Evolutionary conservation across 768 basidiomycete genomes (phyloP).

Genomic region (Termitomyces sp.): DNA sequence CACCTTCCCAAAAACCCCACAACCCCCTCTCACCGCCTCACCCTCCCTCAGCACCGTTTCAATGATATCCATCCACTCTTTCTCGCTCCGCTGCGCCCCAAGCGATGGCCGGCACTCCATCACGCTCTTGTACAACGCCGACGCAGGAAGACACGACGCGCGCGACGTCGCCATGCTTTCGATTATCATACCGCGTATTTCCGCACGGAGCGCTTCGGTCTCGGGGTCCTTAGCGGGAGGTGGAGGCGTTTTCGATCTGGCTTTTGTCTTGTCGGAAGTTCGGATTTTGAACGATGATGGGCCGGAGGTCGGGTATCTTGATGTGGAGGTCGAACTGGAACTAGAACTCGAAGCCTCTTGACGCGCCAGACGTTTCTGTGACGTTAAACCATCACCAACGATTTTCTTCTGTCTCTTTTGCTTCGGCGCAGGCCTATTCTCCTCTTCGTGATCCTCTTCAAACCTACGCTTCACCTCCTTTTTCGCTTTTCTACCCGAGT

Average conservation of each 20-base stretch:
- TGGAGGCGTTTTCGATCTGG: too few species aligned
- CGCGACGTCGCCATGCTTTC: constrained; percentile 69
- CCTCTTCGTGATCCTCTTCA: constrained; percentile 9
- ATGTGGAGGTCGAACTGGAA: background rate
- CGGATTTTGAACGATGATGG: background rate
- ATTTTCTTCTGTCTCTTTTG: constrained; percentile 19
- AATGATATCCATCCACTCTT: constrained; percentile 48
- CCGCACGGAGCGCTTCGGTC: constrained; percentile 16
- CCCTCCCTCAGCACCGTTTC: constrained; percentile 41
- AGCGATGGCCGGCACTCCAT: constrained; percentile 50
- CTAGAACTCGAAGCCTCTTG: background rate
- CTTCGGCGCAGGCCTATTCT: constrained; percentile 11
- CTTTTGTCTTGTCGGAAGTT: background rate
- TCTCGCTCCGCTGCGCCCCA: constrained; percentile 29
- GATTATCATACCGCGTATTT: constrained; percentile 62
- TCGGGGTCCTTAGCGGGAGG: background rate
- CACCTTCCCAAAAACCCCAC: constrained; percentile 69
- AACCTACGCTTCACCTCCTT: constrained; percentile 7
- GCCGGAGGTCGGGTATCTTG: background rate
- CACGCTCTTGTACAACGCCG: constrained; percentile 45
- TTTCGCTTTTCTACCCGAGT: background rate
- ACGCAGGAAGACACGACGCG: constrained; percentile 56
- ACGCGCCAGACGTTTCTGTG: background rate
- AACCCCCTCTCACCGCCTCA: constrained; percentile 30
- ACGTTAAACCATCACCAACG: background rate